Evolutionary conservation across 352 stramenopile species (phyloP).

Genomic region (Pythium rishiriense): DNA sequence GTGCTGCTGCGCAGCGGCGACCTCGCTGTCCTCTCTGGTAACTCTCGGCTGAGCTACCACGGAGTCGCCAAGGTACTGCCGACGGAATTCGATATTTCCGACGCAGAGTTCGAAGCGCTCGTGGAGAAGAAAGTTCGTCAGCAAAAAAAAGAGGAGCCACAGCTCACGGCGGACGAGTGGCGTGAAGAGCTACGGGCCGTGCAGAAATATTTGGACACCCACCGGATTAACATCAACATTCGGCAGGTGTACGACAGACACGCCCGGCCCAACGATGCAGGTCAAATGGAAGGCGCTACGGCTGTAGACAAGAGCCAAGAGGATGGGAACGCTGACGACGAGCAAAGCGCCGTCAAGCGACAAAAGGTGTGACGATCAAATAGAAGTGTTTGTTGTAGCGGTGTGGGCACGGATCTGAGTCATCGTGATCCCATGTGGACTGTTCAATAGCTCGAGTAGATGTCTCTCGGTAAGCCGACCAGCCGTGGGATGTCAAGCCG

Average conservation of each 20-base stretch:
- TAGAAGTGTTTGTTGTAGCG: not conserved
- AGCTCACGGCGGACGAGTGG: conserved; percentile 6
- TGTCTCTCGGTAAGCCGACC: no score
- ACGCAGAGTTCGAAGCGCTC: conserved; percentile 32
- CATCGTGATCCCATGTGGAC: no score
- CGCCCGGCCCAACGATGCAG: not conserved
- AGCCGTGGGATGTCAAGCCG: no score
- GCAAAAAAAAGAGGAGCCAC: not conserved
- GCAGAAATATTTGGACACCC: conserved; percentile 46
- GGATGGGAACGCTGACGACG: not conserved
- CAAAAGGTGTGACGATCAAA: conserved; percentile 12
- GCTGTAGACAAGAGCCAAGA: not conserved
- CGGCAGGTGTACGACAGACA: conserved; percentile 60
- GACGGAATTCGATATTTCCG: conserved; percentile 38
- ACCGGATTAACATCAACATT: conserved; percentile 85
- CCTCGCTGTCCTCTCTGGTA: conserved; percentile 58
- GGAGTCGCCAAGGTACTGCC: conserved; percentile 63
- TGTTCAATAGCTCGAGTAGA: no score
- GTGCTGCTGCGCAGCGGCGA: conserved; percentile 73
- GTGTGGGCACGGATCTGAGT: not conserved
- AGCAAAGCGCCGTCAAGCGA: conserved; percentile 1
- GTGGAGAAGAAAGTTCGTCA: conserved; percentile 6
- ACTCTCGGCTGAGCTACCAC: conserved; percentile 71
- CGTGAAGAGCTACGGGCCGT: conserved; percentile 44
- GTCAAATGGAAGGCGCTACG: not conserved